phyloP scores from a whole-genome alignment of 441 rosid genomes.

The Theobroma grandiflorum region DNA sequence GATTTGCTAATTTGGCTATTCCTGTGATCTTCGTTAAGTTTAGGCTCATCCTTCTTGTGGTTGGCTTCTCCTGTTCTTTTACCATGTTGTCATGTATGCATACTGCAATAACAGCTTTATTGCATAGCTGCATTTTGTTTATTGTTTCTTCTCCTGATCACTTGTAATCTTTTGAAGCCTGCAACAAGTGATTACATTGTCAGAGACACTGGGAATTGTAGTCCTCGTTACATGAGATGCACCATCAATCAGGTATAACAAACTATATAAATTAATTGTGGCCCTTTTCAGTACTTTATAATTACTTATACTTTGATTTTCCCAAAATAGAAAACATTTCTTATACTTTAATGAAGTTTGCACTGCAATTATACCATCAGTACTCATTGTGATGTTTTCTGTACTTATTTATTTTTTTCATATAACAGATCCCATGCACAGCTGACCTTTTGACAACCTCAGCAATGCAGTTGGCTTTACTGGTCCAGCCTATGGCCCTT shows the following conservation, averaged over 20 bases:
- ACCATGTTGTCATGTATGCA: slow-evolving; percentile 2
- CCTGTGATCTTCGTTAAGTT: slow-evolving; percentile 1
- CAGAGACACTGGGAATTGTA: slow-evolving; percentile 69
- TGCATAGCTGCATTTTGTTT: slow-evolving; percentile 9
- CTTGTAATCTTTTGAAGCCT: slow-evolving; percentile 54
- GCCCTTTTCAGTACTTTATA: neutral
- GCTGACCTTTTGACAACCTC: slow-evolving; percentile 83
- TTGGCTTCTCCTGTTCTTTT: neutral
- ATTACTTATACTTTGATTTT: neutral
- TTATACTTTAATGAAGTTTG: neutral
- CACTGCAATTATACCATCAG: neutral
- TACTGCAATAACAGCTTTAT: neutral
- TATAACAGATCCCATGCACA: slow-evolving; percentile 78
- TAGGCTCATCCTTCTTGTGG: neutral
- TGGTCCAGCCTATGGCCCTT: slow-evolving; percentile 90
- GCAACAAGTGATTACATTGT: slow-evolving; percentile 66
- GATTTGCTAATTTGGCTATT: slow-evolving; percentile 10
- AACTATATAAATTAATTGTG: slow-evolving; percentile 19
- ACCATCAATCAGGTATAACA: slow-evolving; percentile 58
- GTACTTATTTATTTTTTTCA: slow-evolving; percentile 13
- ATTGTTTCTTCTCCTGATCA: slow-evolving; percentile 17
- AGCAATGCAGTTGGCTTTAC: slow-evolving; percentile 82
- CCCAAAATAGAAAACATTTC: neutral
- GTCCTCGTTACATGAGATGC: slow-evolving; percentile 72
- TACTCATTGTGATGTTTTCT: neutral